These are phyloP conservation scores for Phytophthora boehmeriae DNA, from an alignment of 352 stramenopile genomes.

Conservation along the genomic window DNA sequence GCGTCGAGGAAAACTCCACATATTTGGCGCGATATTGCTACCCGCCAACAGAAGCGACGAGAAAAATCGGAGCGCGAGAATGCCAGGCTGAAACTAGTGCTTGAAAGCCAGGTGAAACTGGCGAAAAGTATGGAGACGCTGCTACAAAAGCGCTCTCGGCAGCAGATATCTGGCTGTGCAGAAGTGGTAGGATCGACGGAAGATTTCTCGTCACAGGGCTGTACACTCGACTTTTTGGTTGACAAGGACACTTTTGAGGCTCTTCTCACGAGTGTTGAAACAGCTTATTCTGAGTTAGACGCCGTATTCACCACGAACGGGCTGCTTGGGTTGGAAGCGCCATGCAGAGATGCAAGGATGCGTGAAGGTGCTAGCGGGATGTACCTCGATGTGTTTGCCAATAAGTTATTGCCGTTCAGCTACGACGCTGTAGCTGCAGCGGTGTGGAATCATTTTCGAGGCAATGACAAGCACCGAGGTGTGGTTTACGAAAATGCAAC, in stretches of 20 bases:
- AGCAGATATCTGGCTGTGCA: conserved; percentile 35
- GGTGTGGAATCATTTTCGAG: conserved; percentile 44
- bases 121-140: conserved; percentile 54
- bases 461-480: conserved; percentile 36
- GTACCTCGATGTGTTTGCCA: conserved; percentile 44
- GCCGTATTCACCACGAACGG: conserved; percentile 34
- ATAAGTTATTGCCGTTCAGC: conserved; percentile 39
- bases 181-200: conserved; percentile 21
- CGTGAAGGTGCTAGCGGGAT: conserved; percentile 34
- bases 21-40: conserved; percentile 55
- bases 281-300: conserved; percentile 35
- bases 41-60: conserved; percentile 45
- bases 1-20: conserved; percentile 15
- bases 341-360: conserved; percentile 33
- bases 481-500: conserved; percentile 39
- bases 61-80: conserved; percentile 56
- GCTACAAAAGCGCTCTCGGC: conserved; percentile 44
- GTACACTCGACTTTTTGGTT: conserved; percentile 32
- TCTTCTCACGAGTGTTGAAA: conserved; percentile 36
- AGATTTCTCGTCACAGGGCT: conserved; percentile 23
- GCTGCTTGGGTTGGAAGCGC: conserved; percentile 27
- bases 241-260: conserved; percentile 38
- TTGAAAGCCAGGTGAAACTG: conserved; percentile 58
- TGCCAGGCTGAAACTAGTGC: conserved; percentile 46
- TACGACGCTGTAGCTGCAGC: conserved; percentile 28